phyloP scores from a whole-genome alignment of 164 flowering plant species.

The Vitis cinerea region DNA sequence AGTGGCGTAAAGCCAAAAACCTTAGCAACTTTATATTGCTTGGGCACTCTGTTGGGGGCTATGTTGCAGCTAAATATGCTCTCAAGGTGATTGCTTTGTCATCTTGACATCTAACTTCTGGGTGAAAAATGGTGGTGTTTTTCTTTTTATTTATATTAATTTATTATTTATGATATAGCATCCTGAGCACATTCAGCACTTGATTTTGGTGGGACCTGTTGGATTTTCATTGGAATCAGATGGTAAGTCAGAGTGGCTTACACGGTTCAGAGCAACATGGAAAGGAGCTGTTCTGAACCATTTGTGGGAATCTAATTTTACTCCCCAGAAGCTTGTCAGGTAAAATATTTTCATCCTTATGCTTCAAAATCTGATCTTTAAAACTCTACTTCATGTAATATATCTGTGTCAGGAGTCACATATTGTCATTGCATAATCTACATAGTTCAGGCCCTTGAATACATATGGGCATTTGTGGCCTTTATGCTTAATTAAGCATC shows the following conservation, averaged over 20 bases:
- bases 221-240: conserved; percentile 82
- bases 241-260: conserved; percentile 55
- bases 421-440: no score
- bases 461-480: no score
- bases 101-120: background rate
- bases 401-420: no score
- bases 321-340: conserved; percentile 89
- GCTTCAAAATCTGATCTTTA: no score
- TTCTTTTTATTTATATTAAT: conserved; percentile 11
- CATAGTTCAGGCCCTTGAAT: no score
- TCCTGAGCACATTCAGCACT: conserved; percentile 88
- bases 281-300: conserved; percentile 83
- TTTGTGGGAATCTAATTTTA: conserved; percentile 94
- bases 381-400: no score
- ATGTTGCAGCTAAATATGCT: conserved; percentile 96
- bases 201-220: conserved; percentile 91
- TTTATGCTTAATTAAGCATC: no score
- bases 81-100: conserved; percentile 63
- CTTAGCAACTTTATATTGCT: conserved; percentile 85
- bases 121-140: background rate
- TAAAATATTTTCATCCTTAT: conserved; percentile 16
- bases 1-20: conserved; percentile 93
- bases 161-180: conserved; percentile 45
- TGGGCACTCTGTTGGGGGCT: conserved; percentile 99
- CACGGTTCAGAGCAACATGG: conserved; percentile 78